Percentiles rank a stretch among this genome's conserved stretches.
Conservation (phyloP, 305 asterid genomes). For the Nicotiana rustica region DNA sequence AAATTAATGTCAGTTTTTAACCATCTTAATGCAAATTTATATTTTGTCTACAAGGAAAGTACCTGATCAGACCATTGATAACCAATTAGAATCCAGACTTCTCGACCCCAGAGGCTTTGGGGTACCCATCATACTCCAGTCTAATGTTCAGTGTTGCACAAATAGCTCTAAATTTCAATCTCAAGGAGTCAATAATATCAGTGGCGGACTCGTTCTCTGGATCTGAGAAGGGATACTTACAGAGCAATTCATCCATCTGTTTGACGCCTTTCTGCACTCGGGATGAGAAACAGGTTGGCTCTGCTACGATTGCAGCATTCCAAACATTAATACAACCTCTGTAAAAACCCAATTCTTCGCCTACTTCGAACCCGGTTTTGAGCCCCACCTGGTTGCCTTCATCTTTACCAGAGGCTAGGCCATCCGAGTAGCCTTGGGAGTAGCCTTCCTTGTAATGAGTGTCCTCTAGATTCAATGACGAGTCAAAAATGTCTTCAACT, state of each 20-base stretch:
- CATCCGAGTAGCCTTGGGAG: slow-evolving; percentile 67
- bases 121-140: slow-evolving; percentile 69
- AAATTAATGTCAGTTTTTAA: neutral
- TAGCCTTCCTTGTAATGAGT: slow-evolving; percentile 68
- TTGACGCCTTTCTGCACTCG: slow-evolving; percentile 62
- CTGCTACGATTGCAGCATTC: slow-evolving; percentile 65
- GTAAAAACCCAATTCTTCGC: slow-evolving; percentile 80
- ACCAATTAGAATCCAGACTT: slow-evolving; percentile 30
- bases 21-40: neutral
- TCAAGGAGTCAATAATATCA: slow-evolving; percentile 61
- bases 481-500: slow-evolving; percentile 62
- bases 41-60: neutral
- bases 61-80: neutral
- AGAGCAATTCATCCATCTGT: slow-evolving; percentile 74
- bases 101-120: slow-evolving; percentile 48
- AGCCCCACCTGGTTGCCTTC: slow-evolving; percentile 79
- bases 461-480: slow-evolving; percentile 67
- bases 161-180: slow-evolving; percentile 68
- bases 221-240: slow-evolving; percentile 59
- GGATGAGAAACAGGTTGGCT: slow-evolving; percentile 59
- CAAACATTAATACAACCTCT: slow-evolving; percentile 69
- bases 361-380: slow-evolving; percentile 72
- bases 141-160: slow-evolving; percentile 68
- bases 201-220: slow-evolving; percentile 75
- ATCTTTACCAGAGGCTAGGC: slow-evolving; percentile 65